These are phyloP conservation scores for Leishmania aethiopica DNA, from an alignment of 208 protist genomes.

Conservation along the genomic window DNA sequence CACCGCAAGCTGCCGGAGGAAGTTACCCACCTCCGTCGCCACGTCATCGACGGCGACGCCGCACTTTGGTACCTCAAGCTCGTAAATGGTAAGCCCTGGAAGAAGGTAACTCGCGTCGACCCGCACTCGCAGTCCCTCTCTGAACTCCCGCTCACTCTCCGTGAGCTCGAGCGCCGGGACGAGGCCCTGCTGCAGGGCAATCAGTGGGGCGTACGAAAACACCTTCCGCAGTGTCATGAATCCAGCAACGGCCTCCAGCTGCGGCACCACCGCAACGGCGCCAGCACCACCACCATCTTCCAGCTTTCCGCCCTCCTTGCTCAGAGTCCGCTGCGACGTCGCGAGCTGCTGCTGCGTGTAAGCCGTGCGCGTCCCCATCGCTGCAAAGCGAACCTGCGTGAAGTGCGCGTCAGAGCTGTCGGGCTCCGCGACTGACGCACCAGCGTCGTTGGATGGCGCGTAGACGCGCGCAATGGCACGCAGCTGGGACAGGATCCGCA, in stretches of 20 bases:
- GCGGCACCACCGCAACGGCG: not conserved
- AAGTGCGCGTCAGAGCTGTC: constrained; percentile 23
- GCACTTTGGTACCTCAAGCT: constrained; percentile 71
- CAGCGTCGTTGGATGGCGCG: not conserved
- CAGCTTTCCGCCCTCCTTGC: not conserved
- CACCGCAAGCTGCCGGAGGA: constrained; percentile 41
- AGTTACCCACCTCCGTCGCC: constrained; percentile 36
- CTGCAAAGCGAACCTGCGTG: constrained; percentile 27
- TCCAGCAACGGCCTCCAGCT: constrained; percentile 16
- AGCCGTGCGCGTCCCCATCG: constrained; percentile 11
- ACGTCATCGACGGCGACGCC: constrained; percentile 52
- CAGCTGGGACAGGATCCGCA: constrained; percentile 19
- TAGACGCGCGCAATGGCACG: constrained; percentile 9
- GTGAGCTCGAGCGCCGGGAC: not conserved
- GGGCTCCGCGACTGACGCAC: not conserved
- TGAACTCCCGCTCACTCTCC: constrained; percentile 12
- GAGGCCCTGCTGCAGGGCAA: constrained; percentile 1
- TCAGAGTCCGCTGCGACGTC: not conserved
- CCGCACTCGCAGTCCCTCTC: constrained; percentile 25
- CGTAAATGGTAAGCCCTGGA: constrained; percentile 43
- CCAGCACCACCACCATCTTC: not conserved
- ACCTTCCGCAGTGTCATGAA: constrained; percentile 35
- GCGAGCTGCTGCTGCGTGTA: constrained; percentile 16
- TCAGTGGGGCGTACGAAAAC: constrained; percentile 33
- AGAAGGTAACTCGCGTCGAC: constrained; percentile 33